A percentile compares a stretch with the other conserved stretches of the same genome.
Conservation (phyloP, 1,284 basidiomycete genomes). For the Ustilago lituana region DNA sequence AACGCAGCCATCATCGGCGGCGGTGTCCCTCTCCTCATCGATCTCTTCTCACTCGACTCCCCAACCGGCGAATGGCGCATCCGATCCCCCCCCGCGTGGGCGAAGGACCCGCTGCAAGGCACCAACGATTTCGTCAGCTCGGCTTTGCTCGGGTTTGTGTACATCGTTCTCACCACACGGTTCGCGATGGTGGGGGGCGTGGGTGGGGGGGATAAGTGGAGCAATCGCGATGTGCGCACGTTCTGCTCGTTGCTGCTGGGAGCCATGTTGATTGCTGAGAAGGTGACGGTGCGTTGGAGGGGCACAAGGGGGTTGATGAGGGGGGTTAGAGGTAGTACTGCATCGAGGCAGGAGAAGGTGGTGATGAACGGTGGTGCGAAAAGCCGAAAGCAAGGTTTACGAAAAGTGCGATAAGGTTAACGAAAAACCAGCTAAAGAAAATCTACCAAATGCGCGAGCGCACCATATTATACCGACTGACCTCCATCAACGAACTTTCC, state of each 20-base stretch:
- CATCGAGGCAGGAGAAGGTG: too few relatives aligned
- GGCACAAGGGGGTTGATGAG: too few relatives aligned
- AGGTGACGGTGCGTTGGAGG: too few relatives aligned
- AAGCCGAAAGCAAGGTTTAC: conserved; percentile 5
- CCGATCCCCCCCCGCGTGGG: conserved; percentile 49
- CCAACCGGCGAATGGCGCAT: conserved; percentile 47
- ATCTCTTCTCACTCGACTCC: conserved; percentile 52
- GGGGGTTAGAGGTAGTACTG: too few relatives aligned
- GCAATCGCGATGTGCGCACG: conserved; percentile 11
- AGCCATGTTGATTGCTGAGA: conserved; percentile 22
- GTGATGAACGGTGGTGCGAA: conserved; percentile 9
- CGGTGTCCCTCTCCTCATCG: conserved; percentile 53
- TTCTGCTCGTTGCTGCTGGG: conserved; percentile 27
- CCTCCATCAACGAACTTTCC: conserved; percentile 55
- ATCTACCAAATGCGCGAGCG: conserved; percentile 61
- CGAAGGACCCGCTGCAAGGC: conserved; percentile 30
- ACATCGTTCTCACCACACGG: conserved; percentile 11
- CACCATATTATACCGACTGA: conserved; percentile 63
- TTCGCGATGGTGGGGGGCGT: conserved; percentile 3
- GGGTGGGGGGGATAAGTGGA: conserved; percentile 6
- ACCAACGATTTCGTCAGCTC: conserved; percentile 47
- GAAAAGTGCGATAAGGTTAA: too few relatives aligned
- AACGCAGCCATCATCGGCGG: conserved; percentile 53
- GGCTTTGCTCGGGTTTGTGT: conserved; percentile 21
- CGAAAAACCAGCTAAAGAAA: too few relatives aligned